These are phyloP conservation scores for Lactarius indigo DNA, from an alignment of 768 basidiomycete species.

Conservation along the genomic window DNA sequence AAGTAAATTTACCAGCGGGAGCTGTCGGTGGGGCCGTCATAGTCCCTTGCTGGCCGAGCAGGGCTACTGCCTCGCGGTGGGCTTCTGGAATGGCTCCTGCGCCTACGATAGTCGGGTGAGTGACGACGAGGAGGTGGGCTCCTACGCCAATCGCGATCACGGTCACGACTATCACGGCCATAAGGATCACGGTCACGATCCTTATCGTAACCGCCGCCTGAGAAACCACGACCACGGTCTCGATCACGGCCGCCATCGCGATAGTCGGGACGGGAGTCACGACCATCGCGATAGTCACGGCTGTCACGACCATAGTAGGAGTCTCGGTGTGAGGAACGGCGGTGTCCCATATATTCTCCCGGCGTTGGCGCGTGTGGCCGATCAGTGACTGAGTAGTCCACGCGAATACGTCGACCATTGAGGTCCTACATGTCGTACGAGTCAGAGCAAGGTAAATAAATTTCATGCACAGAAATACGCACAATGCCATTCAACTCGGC, in stretches of 20 bases:
- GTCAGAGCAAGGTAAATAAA: background rate
- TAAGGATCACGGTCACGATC: constrained; percentile 47
- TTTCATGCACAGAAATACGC: constrained; percentile 33
- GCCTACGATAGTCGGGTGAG: constrained; percentile 73
- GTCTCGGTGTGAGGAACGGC: constrained; percentile 51
- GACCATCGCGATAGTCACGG: constrained; percentile 33
- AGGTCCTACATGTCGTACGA: constrained; percentile 57
- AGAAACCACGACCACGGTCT: constrained; percentile 41
- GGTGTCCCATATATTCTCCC: constrained; percentile 96
- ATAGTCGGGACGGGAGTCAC: constrained; percentile 39
- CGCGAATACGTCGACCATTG: constrained; percentile 93
- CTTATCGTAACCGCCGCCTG: constrained; percentile 27
- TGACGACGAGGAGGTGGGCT: constrained; percentile 62
- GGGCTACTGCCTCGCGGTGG: constrained; percentile 72
- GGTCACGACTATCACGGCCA: constrained; percentile 44
- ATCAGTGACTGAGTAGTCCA: constrained; percentile 94
- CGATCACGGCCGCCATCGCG: constrained; percentile 37
- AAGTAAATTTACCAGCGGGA: constrained; percentile 58
- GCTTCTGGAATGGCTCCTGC: constrained; percentile 75
- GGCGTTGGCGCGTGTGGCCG: constrained; percentile 95
- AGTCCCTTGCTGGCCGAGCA: constrained; percentile 39
- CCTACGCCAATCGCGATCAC: constrained; percentile 70
- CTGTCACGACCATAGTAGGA: constrained; percentile 30
- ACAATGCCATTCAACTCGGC: constrained; percentile 90
- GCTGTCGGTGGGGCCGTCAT: constrained; percentile 43